A percentile compares a stretch with the other conserved stretches of the same genome.
Evolutionary conservation across 805 yeast genomes (phyloP).

Genomic region (Zygosaccharomyces gambellarensis): DNA sequence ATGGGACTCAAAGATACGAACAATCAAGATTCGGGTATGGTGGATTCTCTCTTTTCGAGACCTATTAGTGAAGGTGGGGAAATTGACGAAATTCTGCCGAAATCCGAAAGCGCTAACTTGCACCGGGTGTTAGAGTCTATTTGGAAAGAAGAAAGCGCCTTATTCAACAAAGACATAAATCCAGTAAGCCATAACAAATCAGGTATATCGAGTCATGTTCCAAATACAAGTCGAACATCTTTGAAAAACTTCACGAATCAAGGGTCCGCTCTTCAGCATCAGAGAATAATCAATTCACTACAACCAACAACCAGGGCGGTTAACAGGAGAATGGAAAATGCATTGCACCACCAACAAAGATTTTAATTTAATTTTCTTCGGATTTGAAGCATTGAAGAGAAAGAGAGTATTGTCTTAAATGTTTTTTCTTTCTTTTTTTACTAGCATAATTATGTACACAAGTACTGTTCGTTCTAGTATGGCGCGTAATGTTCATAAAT

Average conservation of each 20-base stretch:
- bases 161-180: slow-evolving; percentile 25
- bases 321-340: slow-evolving; percentile 33
- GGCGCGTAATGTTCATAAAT: neutral
- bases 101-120: slow-evolving; percentile 21
- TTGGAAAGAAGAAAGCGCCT: slow-evolving; percentile 30
- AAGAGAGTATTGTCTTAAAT: too few relatives aligned
- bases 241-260: slow-evolving; percentile 17
- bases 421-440: neutral
- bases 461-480: neutral
- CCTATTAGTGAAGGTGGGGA: slow-evolving; percentile 9
- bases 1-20: slow-evolving; percentile 12
- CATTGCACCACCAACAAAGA: slow-evolving; percentile 16
- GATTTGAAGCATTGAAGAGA: too few relatives aligned
- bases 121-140: slow-evolving; percentile 25
- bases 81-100: slow-evolving; percentile 18
- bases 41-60: slow-evolving; percentile 8
- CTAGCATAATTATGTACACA: neutral
- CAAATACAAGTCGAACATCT: slow-evolving; percentile 16
- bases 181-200: slow-evolving; percentile 18
- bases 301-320: slow-evolving; percentile 43
- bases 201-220: slow-evolving; percentile 9
- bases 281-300: slow-evolving; percentile 26
- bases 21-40: slow-evolving; percentile 5
- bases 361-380: neutral
- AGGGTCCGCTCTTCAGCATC: slow-evolving; percentile 22